These are phyloP conservation scores for Xylariaceae sp. DNA, from an alignment of 2,329 filamentous ascomycete genomes.

Conservation along the genomic window DNA sequence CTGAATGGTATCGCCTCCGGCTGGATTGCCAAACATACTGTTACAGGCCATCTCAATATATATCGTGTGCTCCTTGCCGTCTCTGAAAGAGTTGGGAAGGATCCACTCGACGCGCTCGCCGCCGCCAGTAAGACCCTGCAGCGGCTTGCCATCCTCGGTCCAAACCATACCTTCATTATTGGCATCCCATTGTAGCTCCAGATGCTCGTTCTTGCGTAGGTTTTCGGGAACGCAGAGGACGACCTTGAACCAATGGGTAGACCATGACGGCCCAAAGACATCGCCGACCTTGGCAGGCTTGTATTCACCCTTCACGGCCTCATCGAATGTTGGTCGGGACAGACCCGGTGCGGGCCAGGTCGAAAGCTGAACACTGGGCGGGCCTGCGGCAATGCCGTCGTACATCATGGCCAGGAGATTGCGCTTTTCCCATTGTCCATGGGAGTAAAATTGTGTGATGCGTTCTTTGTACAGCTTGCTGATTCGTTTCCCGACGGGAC, in stretches of 20 bases:
- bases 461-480: conserved; percentile 80
- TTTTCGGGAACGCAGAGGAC: conserved; percentile 71
- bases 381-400: conserved; percentile 62
- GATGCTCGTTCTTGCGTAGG: conserved; percentile 68
- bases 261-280: conserved; percentile 90
- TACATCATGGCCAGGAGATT: conserved; percentile 74
- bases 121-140: conserved; percentile 88
- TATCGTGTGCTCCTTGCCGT: conserved; percentile 81
- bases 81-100: conserved; percentile 73
- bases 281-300: conserved; percentile 69
- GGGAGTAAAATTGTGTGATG: conserved; percentile 73
- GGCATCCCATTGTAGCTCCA: conserved; percentile 97
- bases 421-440: conserved; percentile 72
- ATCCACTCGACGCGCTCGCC: conserved; percentile 91
- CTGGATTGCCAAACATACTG: conserved; percentile 93
- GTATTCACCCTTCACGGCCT: conserved; percentile 74
- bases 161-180: conserved; percentile 94
- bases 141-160: conserved; percentile 81
- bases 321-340: conserved; percentile 77
- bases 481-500: conserved; percentile 72
- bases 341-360: conserved; percentile 81
- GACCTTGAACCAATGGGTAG: conserved; percentile 95
- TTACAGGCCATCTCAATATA: conserved; percentile 99
- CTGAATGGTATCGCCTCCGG: conserved; percentile 80
- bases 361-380: conserved; percentile 75